phyloP scores from a whole-genome alignment of 169 alveolate species.

The Plasmodium inui region DNA sequence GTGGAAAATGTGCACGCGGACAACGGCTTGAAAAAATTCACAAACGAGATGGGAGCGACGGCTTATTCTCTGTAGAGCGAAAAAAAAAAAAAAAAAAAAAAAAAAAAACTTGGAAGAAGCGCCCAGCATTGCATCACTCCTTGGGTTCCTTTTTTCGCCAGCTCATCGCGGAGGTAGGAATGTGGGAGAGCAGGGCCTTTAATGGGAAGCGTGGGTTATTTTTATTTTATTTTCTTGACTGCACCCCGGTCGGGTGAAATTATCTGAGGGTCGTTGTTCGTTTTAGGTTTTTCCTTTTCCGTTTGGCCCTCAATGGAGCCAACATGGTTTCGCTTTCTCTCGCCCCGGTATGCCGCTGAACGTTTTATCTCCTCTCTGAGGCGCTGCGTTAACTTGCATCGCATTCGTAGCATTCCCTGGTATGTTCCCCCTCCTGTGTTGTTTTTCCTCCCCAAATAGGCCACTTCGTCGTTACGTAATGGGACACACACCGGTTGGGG shows the following conservation, averaged over 20 bases:
- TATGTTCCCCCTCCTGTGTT: too few species aligned
- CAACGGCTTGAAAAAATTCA: neutral
- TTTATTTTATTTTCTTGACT: too few species aligned
- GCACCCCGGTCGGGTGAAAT: neutral
- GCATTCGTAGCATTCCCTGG: too few species aligned
- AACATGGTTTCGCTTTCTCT: too few species aligned
- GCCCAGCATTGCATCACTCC: neutral
- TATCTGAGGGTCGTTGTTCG: neutral
- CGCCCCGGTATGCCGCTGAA: neutral
- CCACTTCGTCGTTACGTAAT: neutral
- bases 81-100: too few species aligned
- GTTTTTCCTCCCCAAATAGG: neutral
- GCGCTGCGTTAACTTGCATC: too few species aligned
- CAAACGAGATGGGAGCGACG: neutral
- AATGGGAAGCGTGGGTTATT: neutral
- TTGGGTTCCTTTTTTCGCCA: neutral
- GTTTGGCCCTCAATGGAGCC: too few species aligned
- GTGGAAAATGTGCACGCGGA: neutral
- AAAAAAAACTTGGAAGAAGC: neutral
- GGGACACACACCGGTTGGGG: neutral
- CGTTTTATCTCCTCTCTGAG: neutral
- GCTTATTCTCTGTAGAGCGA: neutral
- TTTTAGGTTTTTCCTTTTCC: neutral
- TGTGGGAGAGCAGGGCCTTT: neutral
- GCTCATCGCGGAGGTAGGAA: neutral